Evolutionary conservation across 179 eudicot species (phyloP), one percentile per base, ranked within the genome.

Genomic region (Carnegiea gigantea): DNA sequence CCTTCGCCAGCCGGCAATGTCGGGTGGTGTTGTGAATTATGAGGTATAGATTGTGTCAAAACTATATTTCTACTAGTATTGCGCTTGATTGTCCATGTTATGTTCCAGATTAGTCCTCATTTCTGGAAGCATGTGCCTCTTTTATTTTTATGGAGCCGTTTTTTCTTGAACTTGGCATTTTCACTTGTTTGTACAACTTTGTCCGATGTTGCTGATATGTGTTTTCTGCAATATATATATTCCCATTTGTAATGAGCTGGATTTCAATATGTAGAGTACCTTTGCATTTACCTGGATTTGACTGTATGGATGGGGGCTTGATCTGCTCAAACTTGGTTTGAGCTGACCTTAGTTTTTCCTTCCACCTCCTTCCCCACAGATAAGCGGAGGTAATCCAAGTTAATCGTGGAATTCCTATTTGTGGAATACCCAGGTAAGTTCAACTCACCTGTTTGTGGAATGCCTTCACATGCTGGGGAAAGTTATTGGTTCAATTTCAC

Each of bases 1-100:
- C 53, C 97, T 95, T 82, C 91, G 95, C 76, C 94, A 92, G 78
- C 89, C 97, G 60, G 83, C 95, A 72, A 83, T 77, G 82, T 75
- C 89, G 79, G 92, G 92, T 76, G 93, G 94, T 81, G 86, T 85
- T 59, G 94, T 94, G 79, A 89, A 89, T 21, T 94, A 91, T 73
- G 98, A 92, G 98, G 99, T 95, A 68, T 78, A 84, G 40, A 15
- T 21, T 46, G 24, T 28, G 20, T 54, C 26, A 2, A 48, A 40
- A 46, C 20, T 76, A 5, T 49, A 14, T 24, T 43, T 57, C 4
- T 71, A 14, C 62, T 73, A 28, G 5, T 26, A 48, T 67, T 78
- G 57, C 26, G 4, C 40, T 73, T 78, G 54, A 6, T 73, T 78
- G 20, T 13, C 2, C 36, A 62, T 46, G 53, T 24, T 33, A 49